Percentiles rank a stretch among this genome's conserved stretches.
phyloP scores from a whole-genome alignment of 176 grass and related monocot species.

The Elymus sibiricus region DNA sequence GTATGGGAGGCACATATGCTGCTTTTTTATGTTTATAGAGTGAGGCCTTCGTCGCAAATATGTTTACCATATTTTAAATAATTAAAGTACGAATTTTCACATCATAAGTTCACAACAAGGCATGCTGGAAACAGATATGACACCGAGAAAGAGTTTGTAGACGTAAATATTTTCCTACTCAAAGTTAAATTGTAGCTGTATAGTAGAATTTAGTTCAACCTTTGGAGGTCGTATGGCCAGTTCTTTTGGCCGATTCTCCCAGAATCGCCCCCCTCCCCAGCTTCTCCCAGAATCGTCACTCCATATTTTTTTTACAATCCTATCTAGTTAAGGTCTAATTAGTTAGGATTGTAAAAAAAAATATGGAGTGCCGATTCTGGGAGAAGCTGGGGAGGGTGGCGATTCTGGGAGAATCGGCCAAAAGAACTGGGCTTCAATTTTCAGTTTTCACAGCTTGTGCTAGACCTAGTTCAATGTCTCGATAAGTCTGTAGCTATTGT shows the following conservation, averaged over 20 bases:
- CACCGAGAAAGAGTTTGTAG: background rate
- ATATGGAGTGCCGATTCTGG: no score
- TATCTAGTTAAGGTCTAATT: no score
- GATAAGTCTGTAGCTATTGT: background rate
- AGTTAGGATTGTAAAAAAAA: no score
- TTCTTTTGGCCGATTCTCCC: no score
- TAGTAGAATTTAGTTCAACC: background rate
- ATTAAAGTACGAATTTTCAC: background rate
- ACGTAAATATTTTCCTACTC: background rate
- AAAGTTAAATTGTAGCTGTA: background rate
- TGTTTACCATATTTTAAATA: background rate
- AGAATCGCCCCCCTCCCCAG: no score
- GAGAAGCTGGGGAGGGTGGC: no score
- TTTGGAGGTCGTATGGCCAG: background rate
- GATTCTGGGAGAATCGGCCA: no score
- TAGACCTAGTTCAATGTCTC: constrained; percentile 5
- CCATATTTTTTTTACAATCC: no score
- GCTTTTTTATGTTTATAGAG: constrained; percentile 2
- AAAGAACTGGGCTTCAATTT: no score
- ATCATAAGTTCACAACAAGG: constrained; percentile 8
- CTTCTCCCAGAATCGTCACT: no score
- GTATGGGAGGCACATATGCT: background rate
- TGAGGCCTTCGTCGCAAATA: background rate
- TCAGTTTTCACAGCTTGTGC: background rate
- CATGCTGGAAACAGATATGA: background rate